These are phyloP conservation scores for Aspergillus sp. DNA, from an alignment of 2,329 filamentous ascomycete genomes.

Conservation along the genomic window DNA sequence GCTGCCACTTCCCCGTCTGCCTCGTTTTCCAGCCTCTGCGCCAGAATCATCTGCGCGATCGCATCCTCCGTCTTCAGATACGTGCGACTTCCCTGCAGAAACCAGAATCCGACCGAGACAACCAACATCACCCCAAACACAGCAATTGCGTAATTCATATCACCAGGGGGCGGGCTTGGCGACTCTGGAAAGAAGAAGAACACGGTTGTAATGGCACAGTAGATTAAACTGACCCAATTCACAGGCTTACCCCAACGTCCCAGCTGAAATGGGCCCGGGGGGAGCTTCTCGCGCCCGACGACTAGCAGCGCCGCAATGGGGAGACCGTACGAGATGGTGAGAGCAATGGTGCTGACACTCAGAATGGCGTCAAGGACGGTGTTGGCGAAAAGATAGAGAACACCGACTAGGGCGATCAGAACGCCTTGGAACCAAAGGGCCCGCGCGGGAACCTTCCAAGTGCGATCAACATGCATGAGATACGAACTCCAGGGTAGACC, in stretches of 20 bases:
- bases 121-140: constrained; percentile 58
- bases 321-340: constrained; percentile 54
- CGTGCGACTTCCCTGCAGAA: constrained; percentile 45
- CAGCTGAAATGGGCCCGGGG: constrained; percentile 46
- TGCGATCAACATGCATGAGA: constrained; percentile 46
- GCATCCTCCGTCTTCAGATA: constrained; percentile 35
- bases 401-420: constrained; percentile 50
- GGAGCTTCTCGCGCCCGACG: constrained; percentile 55
- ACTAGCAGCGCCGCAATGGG: constrained; percentile 51
- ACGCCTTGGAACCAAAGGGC: constrained; percentile 54
- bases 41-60: constrained; percentile 25
- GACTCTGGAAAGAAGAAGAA: constrained; percentile 56
- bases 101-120: constrained; percentile 52
- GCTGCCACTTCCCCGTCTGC: not conserved
- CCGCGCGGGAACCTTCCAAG: constrained; percentile 55
- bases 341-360: constrained; percentile 57
- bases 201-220: constrained; percentile 53
- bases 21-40: constrained; percentile 22
- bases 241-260: constrained; percentile 43
- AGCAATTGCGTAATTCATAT: constrained; percentile 60
- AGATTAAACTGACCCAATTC: constrained; percentile 53
- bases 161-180: constrained; percentile 45
- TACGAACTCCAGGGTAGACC: constrained; percentile 49
- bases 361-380: constrained; percentile 56
- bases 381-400: constrained; percentile 56